Percentiles rank a stretch among this genome's conserved stretches.
Evolutionary conservation across 2,329 filamentous ascomycete species (phyloP).

Genomic region (Curvularia verruculosa): DNA sequence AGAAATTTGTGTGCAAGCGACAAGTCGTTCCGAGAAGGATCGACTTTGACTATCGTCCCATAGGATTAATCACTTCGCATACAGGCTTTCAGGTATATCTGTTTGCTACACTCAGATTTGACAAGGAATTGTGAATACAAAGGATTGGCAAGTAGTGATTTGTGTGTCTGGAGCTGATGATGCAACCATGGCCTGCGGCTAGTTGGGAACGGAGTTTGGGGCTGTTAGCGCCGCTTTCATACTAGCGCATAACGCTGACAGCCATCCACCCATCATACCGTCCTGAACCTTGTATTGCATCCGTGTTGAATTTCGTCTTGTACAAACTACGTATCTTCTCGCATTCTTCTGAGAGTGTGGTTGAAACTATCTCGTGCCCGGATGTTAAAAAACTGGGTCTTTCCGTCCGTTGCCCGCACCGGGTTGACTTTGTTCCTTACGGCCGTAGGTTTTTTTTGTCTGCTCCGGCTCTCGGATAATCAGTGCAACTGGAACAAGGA

Average conservation of each 20-base stretch:
- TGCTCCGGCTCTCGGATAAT: no score
- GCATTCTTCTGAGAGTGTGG: no score
- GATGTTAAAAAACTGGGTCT: background rate
- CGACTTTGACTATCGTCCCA: slow-evolving; percentile 6
- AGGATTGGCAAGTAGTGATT: background rate
- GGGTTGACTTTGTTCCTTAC: background rate
- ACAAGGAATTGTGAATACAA: background rate
- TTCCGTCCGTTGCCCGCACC: background rate
- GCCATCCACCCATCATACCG: background rate
- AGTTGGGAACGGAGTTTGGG: slow-evolving; percentile 10
- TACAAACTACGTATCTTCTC: background rate
- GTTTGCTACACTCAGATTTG: background rate
- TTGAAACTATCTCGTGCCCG: no score
- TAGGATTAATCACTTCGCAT: background rate
- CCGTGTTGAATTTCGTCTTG: background rate
- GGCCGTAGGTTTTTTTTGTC: background rate
- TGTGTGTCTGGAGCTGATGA: slow-evolving; percentile 15
- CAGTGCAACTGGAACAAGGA: no score
- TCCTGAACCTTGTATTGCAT: background rate
- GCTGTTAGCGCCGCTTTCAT: slow-evolving; percentile 3
- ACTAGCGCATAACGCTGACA: background rate
- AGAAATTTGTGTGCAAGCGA: slow-evolving; percentile 7
- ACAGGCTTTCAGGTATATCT: background rate
- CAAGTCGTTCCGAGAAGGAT: background rate
- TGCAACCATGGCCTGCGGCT: slow-evolving; percentile 11